Conservation (phyloP, 164 flowering plant genomes). For the Dillenia suffruticosa region DNA sequence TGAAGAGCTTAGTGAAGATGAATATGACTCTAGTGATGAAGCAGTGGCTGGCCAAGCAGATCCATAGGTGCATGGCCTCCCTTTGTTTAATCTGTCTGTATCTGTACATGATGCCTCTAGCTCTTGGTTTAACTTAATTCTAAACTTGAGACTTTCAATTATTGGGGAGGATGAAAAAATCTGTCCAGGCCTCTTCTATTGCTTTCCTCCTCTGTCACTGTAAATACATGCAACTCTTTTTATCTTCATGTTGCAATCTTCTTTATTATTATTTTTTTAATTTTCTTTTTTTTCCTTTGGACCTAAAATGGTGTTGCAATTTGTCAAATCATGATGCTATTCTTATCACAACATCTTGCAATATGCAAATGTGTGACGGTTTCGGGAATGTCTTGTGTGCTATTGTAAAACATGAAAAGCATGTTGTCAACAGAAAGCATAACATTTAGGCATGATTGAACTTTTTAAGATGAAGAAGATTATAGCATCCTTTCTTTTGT, state of each 20-base stretch:
- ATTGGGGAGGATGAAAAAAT: constrained; percentile 10
- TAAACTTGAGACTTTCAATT: constrained; percentile 2
- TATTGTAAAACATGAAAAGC: too few species aligned
- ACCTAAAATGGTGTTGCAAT: too few species aligned
- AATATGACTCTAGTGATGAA: constrained; percentile 51
- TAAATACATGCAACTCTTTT: constrained; percentile 25
- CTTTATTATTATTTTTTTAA: too few species aligned
- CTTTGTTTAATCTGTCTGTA: constrained; percentile 1
- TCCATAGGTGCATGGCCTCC: constrained; percentile 22
- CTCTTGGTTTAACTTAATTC: constrained; percentile 9
- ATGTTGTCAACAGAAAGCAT: too few species aligned
- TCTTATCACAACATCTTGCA: too few species aligned
- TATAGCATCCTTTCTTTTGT: too few species aligned
- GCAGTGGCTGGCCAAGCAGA: constrained; percentile 38
- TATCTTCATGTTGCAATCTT: constrained; percentile 6
- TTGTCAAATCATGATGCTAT: too few species aligned
- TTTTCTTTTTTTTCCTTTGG: not conserved
- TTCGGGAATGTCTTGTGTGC: too few species aligned
- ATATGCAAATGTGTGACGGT: too few species aligned
- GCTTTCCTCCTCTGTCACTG: constrained; percentile 13
- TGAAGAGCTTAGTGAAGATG: constrained; percentile 58
- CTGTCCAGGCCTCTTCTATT: constrained; percentile 6
- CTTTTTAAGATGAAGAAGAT: too few species aligned
- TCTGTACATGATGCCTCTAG: constrained; percentile 33
- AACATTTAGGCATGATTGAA: too few species aligned